Percentiles rank a stretch among this genome's conserved stretches.
These are phyloP conservation scores for Blastosporella zonata DNA, from an alignment of 1,284 basidiomycete species.

Conservation along the genomic window DNA sequence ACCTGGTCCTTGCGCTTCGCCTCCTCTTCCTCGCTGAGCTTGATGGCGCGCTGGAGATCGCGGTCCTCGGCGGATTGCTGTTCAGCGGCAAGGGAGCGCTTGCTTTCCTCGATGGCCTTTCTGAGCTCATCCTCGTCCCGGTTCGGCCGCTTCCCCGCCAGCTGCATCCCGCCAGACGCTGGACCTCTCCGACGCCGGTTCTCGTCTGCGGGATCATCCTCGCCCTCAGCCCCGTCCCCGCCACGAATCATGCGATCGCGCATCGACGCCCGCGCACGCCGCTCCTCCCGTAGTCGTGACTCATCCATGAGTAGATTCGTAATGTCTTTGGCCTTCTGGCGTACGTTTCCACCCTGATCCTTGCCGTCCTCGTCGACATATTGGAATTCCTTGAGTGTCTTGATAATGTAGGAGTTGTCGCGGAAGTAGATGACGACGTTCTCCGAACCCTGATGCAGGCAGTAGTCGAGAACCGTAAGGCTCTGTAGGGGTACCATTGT, in stretches of 20 bases:
- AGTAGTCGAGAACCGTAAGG: slow-evolving; percentile 94
- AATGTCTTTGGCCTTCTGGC: slow-evolving; percentile 99
- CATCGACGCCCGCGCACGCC: slow-evolving; percentile 86
- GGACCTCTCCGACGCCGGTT: slow-evolving; percentile 36
- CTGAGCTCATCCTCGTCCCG: slow-evolving; percentile 81
- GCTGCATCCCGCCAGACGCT: slow-evolving; percentile 20
- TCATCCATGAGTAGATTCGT: slow-evolving; percentile 95
- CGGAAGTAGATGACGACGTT: slow-evolving; percentile 99
- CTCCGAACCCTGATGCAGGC: slow-evolving; percentile 94
- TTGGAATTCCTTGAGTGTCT: slow-evolving; percentile 99
- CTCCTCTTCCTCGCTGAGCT: slow-evolving; percentile 88
- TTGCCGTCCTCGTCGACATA: slow-evolving; percentile 94
- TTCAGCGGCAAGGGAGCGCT: slow-evolving; percentile 75
- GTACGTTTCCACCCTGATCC: slow-evolving; percentile 97
- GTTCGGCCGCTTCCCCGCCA: slow-evolving; percentile 38
- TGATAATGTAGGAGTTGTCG: slow-evolving; percentile 97
- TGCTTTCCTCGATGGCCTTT: slow-evolving; percentile 85
- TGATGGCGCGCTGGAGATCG: slow-evolving; percentile 78
- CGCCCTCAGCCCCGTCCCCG: slow-evolving; percentile 39
- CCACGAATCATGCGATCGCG: slow-evolving; percentile 88
- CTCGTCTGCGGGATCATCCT: slow-evolving; percentile 42
- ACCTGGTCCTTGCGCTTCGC: slow-evolving; percentile 63
- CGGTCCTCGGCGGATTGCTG: slow-evolving; percentile 70
- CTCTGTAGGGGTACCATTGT: slow-evolving; percentile 51
- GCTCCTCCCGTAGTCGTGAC: slow-evolving; percentile 80